Conservation (phyloP, 805 yeast species). For the Candida succiphila region DNA sequence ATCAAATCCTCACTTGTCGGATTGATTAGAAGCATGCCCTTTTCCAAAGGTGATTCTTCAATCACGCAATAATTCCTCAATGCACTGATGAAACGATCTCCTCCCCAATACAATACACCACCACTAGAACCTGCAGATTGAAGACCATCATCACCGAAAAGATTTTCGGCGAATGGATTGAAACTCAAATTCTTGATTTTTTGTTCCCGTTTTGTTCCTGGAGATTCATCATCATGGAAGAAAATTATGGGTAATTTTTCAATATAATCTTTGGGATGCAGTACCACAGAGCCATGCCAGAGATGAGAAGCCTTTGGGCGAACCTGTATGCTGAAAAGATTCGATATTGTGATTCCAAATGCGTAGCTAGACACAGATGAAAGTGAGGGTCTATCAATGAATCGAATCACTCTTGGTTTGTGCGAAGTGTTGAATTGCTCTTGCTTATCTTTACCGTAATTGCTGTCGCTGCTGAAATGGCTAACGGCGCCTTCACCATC, state of each 20-base stretch:
- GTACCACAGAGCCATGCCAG: conserved; percentile 84
- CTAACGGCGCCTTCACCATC: conserved; percentile 33
- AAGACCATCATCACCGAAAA: conserved; percentile 18
- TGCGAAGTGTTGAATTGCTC: conserved; percentile 6
- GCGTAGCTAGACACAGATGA: conserved; percentile 53
- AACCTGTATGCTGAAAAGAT: conserved; percentile 69
- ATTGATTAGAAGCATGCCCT: conserved; percentile 64
- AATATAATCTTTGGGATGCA: conserved; percentile 52
- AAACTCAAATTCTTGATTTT: conserved; percentile 52
- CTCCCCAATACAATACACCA: conserved; percentile 79
- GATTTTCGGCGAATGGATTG: conserved; percentile 57
- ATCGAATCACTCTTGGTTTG: conserved; percentile 17
- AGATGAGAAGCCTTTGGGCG: conserved; percentile 78
- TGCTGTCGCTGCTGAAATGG: conserved; percentile 10
- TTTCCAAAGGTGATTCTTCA: conserved; percentile 63
- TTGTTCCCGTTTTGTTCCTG: conserved; percentile 59
- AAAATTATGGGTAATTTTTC: conserved; percentile 75
- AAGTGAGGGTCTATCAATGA: conserved; percentile 41
- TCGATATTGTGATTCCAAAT: conserved; percentile 50
- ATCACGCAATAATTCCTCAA: conserved; percentile 48
- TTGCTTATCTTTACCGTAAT: conserved; percentile 6
- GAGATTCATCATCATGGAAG: conserved; percentile 85
- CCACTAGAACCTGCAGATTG: conserved; percentile 3
- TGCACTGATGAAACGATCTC: conserved; percentile 57
- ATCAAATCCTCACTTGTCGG: conserved; percentile 61